A percentile compares a stretch with the other conserved stretches of the same genome.
phyloP scores from a whole-genome alignment of 2,329 filamentous ascomycete species.

The Blastomyces parvus region DNA sequence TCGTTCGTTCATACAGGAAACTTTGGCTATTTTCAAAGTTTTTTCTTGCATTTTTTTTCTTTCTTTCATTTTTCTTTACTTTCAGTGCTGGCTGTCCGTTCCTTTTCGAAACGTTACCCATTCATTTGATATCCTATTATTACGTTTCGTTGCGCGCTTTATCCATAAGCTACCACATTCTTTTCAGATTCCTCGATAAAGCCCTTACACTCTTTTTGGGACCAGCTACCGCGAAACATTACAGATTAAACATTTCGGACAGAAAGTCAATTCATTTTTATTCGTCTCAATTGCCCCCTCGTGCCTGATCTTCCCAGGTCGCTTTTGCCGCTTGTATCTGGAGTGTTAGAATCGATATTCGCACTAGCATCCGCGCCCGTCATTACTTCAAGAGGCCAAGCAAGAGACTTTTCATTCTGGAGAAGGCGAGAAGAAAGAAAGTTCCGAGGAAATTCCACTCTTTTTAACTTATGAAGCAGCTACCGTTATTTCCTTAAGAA shows the following conservation, averaged over 20 bases:
- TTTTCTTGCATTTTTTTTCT: neutral
- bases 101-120: neutral
- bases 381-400: too few relatives aligned
- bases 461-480: neutral
- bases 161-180: neutral
- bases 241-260: neutral
- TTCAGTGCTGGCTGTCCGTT: neutral
- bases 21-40: neutral
- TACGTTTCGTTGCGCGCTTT: neutral
- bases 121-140: neutral
- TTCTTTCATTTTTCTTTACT: too few relatives aligned
- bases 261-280: neutral
- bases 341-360: neutral
- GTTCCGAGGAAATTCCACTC: neutral
- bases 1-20: too few relatives aligned
- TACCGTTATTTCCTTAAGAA: neutral
- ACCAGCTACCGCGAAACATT: neutral
- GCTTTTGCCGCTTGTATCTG: too few relatives aligned
- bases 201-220: neutral
- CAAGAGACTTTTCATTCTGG: too few relatives aligned
- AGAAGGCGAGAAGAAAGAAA: neutral
- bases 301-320: too few relatives aligned
- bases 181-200: too few relatives aligned
- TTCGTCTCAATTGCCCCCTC: too few relatives aligned
- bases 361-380: too few relatives aligned